phyloP scores from a whole-genome alignment of 306 rosid species.

The Acacia confusa region DNA sequence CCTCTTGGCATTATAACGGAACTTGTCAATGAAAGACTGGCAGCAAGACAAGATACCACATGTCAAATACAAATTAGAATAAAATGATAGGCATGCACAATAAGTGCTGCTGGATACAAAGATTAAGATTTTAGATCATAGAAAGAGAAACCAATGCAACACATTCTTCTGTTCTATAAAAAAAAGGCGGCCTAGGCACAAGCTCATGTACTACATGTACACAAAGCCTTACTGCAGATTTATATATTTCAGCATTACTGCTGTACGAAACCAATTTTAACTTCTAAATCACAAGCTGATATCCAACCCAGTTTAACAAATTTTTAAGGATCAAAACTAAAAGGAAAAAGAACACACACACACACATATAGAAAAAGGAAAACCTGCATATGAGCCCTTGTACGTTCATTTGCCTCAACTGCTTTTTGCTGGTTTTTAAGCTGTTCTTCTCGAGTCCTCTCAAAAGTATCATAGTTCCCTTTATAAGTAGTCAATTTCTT shows the following conservation, averaged over 20 bases:
- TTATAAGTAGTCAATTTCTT: conserved; percentile 72
- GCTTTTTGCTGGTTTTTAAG: conserved; percentile 92
- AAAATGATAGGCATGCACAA: conserved; percentile 20
- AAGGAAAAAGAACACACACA: neutral
- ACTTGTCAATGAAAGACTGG: conserved; percentile 94
- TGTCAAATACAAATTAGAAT: conserved; percentile 36
- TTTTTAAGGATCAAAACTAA: conserved; percentile 1
- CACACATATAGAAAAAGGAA: neutral
- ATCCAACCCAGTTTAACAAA: neutral
- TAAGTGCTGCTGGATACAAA: conserved; percentile 13
- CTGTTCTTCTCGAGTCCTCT: conserved; percentile 85
- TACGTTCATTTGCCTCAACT: conserved; percentile 83
- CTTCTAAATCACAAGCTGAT: conserved; percentile 3
- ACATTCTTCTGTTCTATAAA: neutral
- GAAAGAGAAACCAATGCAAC: neutral
- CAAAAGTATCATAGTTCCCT: conserved; percentile 92
- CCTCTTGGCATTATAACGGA: conserved; percentile 97
- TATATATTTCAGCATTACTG: neutral
- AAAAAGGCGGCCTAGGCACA: too few relatives aligned
- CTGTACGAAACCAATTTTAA: neutral
- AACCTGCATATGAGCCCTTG: conserved; percentile 97
- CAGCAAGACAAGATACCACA: conserved; percentile 32
- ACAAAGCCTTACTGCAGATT: conserved; percentile 13
- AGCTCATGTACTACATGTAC: too few relatives aligned
- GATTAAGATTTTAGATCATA: neutral